phyloP scores from a whole-genome alignment of 2,329 filamentous ascomycete species.

The Macroventuria anomochaeta region DNA sequence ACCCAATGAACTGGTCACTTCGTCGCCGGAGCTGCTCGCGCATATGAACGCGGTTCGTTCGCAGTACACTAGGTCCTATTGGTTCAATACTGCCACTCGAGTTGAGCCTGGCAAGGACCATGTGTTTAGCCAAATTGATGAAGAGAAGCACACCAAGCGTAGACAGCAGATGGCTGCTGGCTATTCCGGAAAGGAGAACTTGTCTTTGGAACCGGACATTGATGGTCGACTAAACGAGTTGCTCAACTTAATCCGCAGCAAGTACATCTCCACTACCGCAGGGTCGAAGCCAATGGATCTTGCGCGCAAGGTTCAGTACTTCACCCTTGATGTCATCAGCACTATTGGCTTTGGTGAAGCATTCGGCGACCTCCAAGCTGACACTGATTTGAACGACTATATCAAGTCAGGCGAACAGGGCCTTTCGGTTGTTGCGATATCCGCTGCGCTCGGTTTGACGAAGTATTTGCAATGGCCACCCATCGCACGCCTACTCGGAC shows the following conservation, averaged over 20 bases:
- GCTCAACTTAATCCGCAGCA: conserved; percentile 55
- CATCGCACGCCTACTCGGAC: conserved; percentile 29
- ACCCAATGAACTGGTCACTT: conserved; percentile 57
- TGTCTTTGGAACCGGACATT: conserved; percentile 56
- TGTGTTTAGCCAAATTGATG: conserved; percentile 58
- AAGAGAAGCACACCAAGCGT: conserved; percentile 51
- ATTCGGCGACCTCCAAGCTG: conserved; percentile 58
- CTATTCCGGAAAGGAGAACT: conserved; percentile 61
- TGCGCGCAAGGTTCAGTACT: conserved; percentile 56
- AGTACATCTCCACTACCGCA: conserved; percentile 44
- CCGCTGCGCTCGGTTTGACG: conserved; percentile 20
- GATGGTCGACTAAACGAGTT: conserved; percentile 55
- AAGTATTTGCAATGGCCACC: conserved; percentile 26
- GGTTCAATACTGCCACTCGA: conserved; percentile 45
- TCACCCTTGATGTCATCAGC: conserved; percentile 62
- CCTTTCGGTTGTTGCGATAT: conserved; percentile 8
- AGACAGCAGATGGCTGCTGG: conserved; percentile 58
- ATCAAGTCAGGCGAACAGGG: conserved; percentile 52
- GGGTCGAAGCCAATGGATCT: conserved; percentile 50
- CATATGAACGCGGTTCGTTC: conserved; percentile 51
- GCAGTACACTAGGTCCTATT: conserved; percentile 47
- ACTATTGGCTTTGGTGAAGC: conserved; percentile 58
- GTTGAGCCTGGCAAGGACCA: conserved; percentile 60
- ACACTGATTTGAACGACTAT: conserved; percentile 55
- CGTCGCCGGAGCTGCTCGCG: conserved; percentile 54